These are phyloP conservation scores for Suillus subaureus DNA, from an alignment of 768 basidiomycete genomes.

Conservation along the genomic window DNA sequence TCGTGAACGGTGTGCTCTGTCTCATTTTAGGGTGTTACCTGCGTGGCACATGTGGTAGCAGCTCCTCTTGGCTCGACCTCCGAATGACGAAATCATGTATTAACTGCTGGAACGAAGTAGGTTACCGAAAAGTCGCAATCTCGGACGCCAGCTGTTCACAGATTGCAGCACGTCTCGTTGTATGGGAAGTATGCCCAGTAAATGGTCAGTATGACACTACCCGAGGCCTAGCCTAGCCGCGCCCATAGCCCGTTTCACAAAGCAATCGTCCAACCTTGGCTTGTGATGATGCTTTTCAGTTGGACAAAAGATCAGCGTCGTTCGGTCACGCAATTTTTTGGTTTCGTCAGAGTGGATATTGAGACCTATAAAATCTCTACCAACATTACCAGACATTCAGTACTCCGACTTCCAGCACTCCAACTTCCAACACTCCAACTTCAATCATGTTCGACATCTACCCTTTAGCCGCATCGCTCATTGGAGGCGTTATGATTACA, in stretches of 20 bases:
- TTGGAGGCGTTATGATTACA: conserved; percentile 20
- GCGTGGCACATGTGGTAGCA: background rate
- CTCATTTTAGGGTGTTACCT: background rate
- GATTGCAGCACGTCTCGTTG: background rate
- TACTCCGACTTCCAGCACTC: background rate
- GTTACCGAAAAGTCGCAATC: background rate
- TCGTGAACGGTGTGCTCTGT: background rate
- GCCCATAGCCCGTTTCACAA: background rate
- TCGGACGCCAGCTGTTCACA: background rate
- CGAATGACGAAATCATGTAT: background rate
- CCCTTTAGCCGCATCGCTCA: conserved; percentile 14
- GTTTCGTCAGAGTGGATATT: background rate
- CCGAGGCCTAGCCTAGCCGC: background rate
- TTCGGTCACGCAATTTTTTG: background rate
- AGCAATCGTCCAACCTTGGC: background rate
- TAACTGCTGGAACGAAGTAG: background rate
- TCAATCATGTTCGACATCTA: conserved; percentile 19
- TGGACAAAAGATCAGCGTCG: background rate
- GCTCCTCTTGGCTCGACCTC: background rate
- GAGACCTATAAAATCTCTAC: conserved; percentile 6
- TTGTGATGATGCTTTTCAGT: background rate
- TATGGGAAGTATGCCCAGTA: background rate
- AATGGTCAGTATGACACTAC: background rate
- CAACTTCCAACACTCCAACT: background rate
- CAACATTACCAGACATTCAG: background rate